These are phyloP conservation scores for Taiozyma onychis DNA, from an alignment of 1,139 yeast genomes.

Conservation along the genomic window DNA sequence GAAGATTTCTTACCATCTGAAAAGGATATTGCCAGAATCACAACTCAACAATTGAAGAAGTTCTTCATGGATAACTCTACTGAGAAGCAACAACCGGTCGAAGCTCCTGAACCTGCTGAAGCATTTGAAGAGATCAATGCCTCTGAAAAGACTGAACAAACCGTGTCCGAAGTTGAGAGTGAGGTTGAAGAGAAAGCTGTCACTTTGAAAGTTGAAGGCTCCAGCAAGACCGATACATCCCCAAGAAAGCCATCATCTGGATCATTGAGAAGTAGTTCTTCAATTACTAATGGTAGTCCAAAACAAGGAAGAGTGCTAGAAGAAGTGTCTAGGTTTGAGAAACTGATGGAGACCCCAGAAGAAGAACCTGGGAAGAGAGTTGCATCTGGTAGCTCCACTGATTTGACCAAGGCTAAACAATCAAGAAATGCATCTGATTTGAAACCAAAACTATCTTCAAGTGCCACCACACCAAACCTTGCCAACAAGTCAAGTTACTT, in stretches of 20 bases:
- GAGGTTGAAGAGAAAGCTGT: background rate
- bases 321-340: constrained; percentile 19
- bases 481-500: constrained; percentile 4
- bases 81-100: constrained; percentile 22
- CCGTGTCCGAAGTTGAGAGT: background rate
- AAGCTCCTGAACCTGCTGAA: constrained; percentile 4
- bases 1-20: constrained; percentile 80
- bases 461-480: constrained; percentile 2
- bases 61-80: constrained; percentile 50
- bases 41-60: constrained; percentile 81
- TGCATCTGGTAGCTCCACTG: constrained; percentile 1
- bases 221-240: constrained; percentile 1
- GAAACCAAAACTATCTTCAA: background rate
- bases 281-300: constrained; percentile 8
- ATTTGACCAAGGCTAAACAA: constrained; percentile 1
- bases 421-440: background rate
- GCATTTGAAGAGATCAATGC: constrained; percentile 9
- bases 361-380: constrained; percentile 7
- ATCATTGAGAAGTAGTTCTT: background rate
- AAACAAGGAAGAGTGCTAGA: constrained; percentile 20
- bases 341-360: constrained; percentile 8
- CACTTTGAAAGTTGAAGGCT: background rate
- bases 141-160: constrained; percentile 1
- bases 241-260: background rate
- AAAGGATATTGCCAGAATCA: constrained; percentile 85